phyloP scores from a whole-genome alignment of 192 early-diverging fungal genomes.

The Backusella tarrabulga region DNA sequence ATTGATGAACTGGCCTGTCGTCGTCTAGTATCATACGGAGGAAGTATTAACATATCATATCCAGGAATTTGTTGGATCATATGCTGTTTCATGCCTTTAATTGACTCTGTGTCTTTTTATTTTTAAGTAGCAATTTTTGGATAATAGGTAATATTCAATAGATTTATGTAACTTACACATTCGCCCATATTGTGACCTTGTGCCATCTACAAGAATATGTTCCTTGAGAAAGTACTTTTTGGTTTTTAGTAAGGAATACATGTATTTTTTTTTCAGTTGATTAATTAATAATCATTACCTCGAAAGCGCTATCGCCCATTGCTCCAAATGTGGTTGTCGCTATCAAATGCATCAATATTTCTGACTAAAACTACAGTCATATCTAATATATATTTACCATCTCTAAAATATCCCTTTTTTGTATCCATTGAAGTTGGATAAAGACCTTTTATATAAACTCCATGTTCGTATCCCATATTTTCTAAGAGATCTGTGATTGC shows the following conservation, averaged over 20 bases:
- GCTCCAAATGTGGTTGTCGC: conserved; percentile 38
- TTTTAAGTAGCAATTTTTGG: background rate
- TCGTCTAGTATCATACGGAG: conserved; percentile 19
- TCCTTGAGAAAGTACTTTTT: conserved; percentile 59
- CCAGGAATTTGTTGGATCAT: conserved; percentile 28
- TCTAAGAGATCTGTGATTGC: conserved; percentile 29
- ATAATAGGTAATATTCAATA: background rate
- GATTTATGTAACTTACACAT: conserved; percentile 36
- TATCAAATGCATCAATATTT: background rate
- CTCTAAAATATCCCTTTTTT: conserved; percentile 18
- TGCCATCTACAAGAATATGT: conserved; percentile 44
- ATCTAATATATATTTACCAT: conserved; percentile 18
- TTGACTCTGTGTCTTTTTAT: conserved; percentile 30
- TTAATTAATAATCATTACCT: conserved; percentile 38
- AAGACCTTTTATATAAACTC: conserved; percentile 53
- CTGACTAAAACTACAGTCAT: background rate
- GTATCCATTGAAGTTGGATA: conserved; percentile 57
- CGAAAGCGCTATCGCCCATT: conserved; percentile 56
- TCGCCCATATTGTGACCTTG: conserved; percentile 27
- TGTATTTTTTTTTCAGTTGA: background rate
- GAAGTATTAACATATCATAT: conserved; percentile 17
- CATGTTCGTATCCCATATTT: conserved; percentile 24
- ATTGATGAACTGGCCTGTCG: conserved; percentile 1
- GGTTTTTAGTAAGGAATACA: background rate
- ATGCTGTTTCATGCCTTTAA: conserved; percentile 31